Evolutionary conservation across 768 basidiomycete genomes (phyloP), one percentile per base, ranked within the genome.

Genomic region (Mycena rosella): DNA sequence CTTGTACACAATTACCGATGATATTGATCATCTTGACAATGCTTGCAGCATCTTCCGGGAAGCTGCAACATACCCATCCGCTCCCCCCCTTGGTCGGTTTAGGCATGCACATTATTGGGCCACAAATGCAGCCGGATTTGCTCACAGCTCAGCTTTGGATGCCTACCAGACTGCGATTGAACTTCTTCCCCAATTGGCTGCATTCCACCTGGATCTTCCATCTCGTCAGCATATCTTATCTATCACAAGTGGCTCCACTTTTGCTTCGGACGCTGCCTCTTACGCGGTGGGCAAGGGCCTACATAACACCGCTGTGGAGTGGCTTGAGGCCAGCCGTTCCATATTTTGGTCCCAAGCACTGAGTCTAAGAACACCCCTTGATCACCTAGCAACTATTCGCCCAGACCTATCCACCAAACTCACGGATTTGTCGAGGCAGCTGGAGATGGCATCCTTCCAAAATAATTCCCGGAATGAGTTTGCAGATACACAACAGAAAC

Each of bases 371-470:
- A 48, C 3, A 26, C 47, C 47, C 5, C 47, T 48, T 26, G 47
- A 48, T 48, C 17, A 32, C 17, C 49, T 72, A 9, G 29, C 32
- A 17, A 18, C 10, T 1, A 53, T 51, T 2, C 40, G 55, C 13
- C 56, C 53, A 22, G 45, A 27, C 17, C 55, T 67, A 22, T 42
- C 61, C 32, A n/a, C 18, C 14, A 36, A 17, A n/a, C 34, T 69
- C 22, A 48, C 2, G 7, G 47, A 26, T 3, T 27, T 62, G 17
- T 14, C 49, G 9, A 30, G 6, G 9, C 13, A 62, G 22, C 27
- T 62, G 15, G 60, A 62, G 24, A 62, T n/a, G n/a, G n/a, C 60
- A 36, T 36, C 60, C 11, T 74, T 48, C 54, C 70, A 53, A 55
- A 32, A 32, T 60, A 40, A 34, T 34, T 34, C 5, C 5, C 32